Evolutionary conservation across 768 basidiomycete genomes (phyloP), one percentile per base, ranked within the genome.

Genomic region (Leucocoprinus birnbaumii): DNA sequence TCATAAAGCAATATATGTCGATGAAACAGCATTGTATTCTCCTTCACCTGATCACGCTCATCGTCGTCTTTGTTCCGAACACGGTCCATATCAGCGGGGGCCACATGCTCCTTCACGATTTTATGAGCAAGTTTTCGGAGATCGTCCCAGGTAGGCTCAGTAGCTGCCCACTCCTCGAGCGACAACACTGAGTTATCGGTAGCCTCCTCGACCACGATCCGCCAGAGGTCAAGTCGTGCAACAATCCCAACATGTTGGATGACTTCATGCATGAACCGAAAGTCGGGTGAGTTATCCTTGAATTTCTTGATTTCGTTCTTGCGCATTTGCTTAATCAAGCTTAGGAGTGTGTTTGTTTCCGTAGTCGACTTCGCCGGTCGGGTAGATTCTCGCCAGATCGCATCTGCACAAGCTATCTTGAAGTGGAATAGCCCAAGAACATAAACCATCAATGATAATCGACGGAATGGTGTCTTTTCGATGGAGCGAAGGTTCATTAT

Each of bases 1-100:
- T 74, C 69, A 50, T 80, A 79, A 0, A 78, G 65, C 1, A 76
- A 42, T 24, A 73, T 71, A 24, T 71, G 57, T 11, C 75, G 62
- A 2, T 59, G 25, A 0, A 75, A 52, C 8, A 71, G 34, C 0
- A 56, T 3, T 4, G 10, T 18, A 3, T 18, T 16, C 22, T 44
- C 43, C 19, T 18, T 18, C 11, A 44, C 18, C 22, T 3, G 8
- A 10, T 44, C 43, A 11, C 18, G 43, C 31, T 31, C 31, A 31
- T 5, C 6, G 22, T 2, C 3, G 8, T 3, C 43, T n/a, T n/a
- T n/a, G 22, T 44, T 10, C 22, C 19, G 3, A 9, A 9, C 4
- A 2, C 4, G 2, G 3, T 44, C 43, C 43, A 16, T 16, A 2
- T 4, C 10, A 19, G 24, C 11, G 2, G 43, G 43, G 2, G 3